A percentile compares a stretch with the other conserved stretches of the same genome.
Conservation (phyloP, 2,329 filamentous ascomycete species). For the Nigrograna mackinnonii region DNA sequence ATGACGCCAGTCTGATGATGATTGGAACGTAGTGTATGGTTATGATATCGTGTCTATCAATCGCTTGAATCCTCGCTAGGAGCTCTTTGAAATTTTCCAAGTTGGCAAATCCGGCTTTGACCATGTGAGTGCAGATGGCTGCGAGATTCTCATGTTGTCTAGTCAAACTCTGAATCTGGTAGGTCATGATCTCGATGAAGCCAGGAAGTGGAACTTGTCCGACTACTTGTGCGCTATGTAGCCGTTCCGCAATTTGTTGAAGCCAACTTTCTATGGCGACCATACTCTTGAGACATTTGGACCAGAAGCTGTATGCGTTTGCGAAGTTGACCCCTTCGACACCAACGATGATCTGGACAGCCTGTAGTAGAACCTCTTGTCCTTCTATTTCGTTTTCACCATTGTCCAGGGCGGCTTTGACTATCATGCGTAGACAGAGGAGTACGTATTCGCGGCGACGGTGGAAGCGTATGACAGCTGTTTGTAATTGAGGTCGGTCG, state of each 20-base stretch:
- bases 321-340: conserved; percentile 60
- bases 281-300: conserved; percentile 78
- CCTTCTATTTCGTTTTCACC: conserved; percentile 27
- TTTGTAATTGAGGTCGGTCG: conserved; percentile 74
- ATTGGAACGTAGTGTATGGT: conserved; percentile 82
- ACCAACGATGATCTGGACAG: conserved; percentile 48
- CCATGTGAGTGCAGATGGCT: conserved; percentile 76
- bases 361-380: conserved; percentile 24
- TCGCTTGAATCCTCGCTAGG: conserved; percentile 66
- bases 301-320: conserved; percentile 66
- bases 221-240: conserved; percentile 75
- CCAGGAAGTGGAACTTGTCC: conserved; percentile 68
- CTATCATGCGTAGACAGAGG: conserved; percentile 79
- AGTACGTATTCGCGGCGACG: conserved; percentile 81
- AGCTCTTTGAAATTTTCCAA: conserved; percentile 75
- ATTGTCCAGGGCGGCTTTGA: conserved; percentile 65
- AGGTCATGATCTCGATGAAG: conserved; percentile 76
- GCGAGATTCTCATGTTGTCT: conserved; percentile 89
- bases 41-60: conserved; percentile 76
- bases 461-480: conserved; percentile 86
- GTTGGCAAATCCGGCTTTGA: conserved; percentile 74
- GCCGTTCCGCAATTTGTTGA: conserved; percentile 72
- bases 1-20: conserved; percentile 74
- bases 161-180: conserved; percentile 77
- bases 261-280: conserved; percentile 76